Percentiles rank a stretch among this genome's conserved stretches.
Conservation (phyloP, 1,284 basidiomycete genomes). For the Pisolithus thermaeus region DNA sequence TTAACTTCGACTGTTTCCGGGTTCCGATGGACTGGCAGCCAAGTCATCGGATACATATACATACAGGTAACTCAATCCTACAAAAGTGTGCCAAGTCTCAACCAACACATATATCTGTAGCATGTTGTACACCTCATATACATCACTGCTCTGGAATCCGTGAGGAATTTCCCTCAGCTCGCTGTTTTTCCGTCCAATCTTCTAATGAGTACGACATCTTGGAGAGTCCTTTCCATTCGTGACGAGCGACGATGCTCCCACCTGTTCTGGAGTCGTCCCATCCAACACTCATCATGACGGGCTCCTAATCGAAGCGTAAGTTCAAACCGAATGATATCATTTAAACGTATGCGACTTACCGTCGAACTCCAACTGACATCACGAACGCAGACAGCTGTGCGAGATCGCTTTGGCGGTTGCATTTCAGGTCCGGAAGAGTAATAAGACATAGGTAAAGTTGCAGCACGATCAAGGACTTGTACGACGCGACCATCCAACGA, state of each 20-base stretch:
- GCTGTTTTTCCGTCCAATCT: slow-evolving; percentile 65
- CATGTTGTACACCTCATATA: too few relatives aligned
- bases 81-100: too few relatives aligned
- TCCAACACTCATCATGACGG: slow-evolving; percentile 85
- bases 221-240: slow-evolving; percentile 89
- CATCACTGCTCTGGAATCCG: slow-evolving; percentile 12
- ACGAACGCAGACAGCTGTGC: slow-evolving; percentile 61
- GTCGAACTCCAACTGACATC: slow-evolving; percentile 90
- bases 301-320: slow-evolving; percentile 51
- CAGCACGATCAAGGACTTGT: slow-evolving; percentile 78
- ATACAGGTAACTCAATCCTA: too few relatives aligned
- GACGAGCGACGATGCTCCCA: slow-evolving; percentile 78
- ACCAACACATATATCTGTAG: too few relatives aligned
- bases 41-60: too few relatives aligned
- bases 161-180: slow-evolving; percentile 21
- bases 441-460: slow-evolving; percentile 65
- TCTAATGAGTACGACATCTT: slow-evolving; percentile 67
- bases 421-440: slow-evolving; percentile 59
- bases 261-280: slow-evolving; percentile 79
- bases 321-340: not conserved
- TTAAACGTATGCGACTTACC: slow-evolving; percentile 30
- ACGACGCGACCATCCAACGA: slow-evolving; percentile 84
- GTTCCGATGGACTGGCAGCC: too few relatives aligned
- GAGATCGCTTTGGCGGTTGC: slow-evolving; percentile 17
- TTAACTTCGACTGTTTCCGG: slow-evolving; percentile 4